phyloP scores from a whole-genome alignment of 345 rosid genomes.

The Citrus australasica region DNA sequence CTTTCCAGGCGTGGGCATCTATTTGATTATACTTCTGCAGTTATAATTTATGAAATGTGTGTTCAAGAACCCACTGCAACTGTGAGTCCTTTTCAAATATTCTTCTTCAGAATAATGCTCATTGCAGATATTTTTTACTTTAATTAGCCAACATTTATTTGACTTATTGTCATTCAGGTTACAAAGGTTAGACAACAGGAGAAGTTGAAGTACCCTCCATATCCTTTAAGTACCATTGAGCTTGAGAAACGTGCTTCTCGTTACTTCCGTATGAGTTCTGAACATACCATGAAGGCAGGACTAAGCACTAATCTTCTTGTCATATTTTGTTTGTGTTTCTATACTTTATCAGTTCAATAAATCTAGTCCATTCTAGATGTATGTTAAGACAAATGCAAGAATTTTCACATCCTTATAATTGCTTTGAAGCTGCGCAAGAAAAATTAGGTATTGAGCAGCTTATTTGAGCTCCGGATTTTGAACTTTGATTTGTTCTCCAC shows the following conservation, averaged over 20 bases:
- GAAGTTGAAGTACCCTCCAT: slow-evolving; percentile 77
- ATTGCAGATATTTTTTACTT: slow-evolving; percentile 11
- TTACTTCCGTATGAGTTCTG: slow-evolving; percentile 91
- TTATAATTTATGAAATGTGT: slow-evolving; percentile 89
- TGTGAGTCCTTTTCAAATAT: slow-evolving; percentile 45
- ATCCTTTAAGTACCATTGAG: slow-evolving; percentile 95
- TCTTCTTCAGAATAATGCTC: slow-evolving; percentile 5
- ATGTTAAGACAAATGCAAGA: neutral
- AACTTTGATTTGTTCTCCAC: neutral
- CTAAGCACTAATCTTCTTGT: neutral
- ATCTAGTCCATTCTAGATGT: neutral
- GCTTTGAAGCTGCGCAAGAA: neutral
- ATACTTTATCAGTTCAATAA: neutral
- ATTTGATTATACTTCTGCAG: slow-evolving; percentile 79
- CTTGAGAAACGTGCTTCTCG: slow-evolving; percentile 97
- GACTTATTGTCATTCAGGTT: slow-evolving; percentile 50
- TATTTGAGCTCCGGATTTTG: neutral
- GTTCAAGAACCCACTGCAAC: slow-evolving; percentile 81
- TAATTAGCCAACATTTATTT: slow-evolving; percentile 6
- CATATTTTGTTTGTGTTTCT: neutral
- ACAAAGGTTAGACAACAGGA: slow-evolving; percentile 77
- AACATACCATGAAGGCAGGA: slow-evolving; percentile 88
- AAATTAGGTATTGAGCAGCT: neutral
- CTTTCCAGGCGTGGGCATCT: slow-evolving; percentile 89
- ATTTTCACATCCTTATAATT: neutral